Evolutionary conservation across 2,329 filamentous ascomycete genomes (phyloP).

Genomic region (Trichoderma koningii): DNA sequence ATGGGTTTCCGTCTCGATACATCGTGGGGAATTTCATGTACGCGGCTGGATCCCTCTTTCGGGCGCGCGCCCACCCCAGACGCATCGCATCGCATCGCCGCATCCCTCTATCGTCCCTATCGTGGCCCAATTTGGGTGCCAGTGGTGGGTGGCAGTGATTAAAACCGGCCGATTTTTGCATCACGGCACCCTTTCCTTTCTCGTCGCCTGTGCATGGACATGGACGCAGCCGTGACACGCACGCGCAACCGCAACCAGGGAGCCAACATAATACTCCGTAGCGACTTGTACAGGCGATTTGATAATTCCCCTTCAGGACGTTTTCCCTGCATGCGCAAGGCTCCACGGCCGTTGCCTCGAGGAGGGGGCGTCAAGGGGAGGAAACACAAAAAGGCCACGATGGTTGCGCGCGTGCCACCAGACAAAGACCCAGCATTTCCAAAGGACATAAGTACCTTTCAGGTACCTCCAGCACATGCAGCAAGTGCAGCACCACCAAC

Average conservation of each 20-base stretch:
- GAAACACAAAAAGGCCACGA: not conserved
- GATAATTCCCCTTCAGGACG: not conserved
- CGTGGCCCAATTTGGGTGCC: too few relatives aligned
- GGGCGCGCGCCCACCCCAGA: not conserved
- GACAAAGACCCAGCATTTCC: not conserved
- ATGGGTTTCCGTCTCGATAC: slow-evolving; percentile 2
- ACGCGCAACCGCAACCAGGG: too few relatives aligned
- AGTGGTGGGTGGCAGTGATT: too few relatives aligned
- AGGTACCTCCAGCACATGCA: not conserved
- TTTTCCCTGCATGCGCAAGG: slow-evolving; percentile 13
- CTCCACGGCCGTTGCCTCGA: slow-evolving; percentile 7
- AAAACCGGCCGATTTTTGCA: too few relatives aligned
- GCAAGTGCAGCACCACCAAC: too few relatives aligned
- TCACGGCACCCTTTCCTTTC: too few relatives aligned
- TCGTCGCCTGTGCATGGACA: too few relatives aligned
- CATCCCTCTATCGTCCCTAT: too few relatives aligned
- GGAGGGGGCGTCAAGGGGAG: not conserved
- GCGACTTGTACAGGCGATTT: not conserved
- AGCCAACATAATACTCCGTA: too few relatives aligned
- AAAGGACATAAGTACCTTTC: not conserved
- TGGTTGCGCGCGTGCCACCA: slow-evolving; percentile 17
- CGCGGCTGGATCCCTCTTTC: not conserved
- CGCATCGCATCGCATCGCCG: too few relatives aligned
- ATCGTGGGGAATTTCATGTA: slow-evolving; percentile 17
- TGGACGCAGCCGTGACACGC: too few relatives aligned